A percentile compares a stretch with the other conserved stretches of the same genome.
Evolutionary conservation across 345 rosid genomes (phyloP).

Genomic region (Salix dunnii): DNA sequence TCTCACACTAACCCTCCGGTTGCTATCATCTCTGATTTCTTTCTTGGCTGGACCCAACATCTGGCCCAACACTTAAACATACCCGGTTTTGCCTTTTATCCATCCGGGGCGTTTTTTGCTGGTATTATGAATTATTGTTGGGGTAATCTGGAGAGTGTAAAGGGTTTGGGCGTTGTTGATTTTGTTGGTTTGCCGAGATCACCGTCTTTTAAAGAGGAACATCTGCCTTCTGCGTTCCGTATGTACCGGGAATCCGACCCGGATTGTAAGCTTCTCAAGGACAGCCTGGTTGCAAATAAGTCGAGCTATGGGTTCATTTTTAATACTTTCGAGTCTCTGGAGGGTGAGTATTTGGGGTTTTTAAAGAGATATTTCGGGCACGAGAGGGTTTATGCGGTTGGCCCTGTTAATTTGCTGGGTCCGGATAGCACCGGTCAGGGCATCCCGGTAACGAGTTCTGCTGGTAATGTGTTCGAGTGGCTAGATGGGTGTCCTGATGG

Average conservation of each 20-base stretch:
- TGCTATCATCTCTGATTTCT: constrained; percentile 69
- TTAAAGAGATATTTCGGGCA: constrained; percentile 39
- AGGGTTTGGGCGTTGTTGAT: constrained; percentile 21
- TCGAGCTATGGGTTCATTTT: constrained; percentile 45
- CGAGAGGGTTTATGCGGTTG: constrained; percentile 47
- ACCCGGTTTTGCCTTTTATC: constrained; percentile 49
- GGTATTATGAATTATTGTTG: constrained; percentile 30
- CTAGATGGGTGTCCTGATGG: constrained; percentile 48
- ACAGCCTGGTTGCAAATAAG: constrained; percentile 26
- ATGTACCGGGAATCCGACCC: constrained; percentile 23
- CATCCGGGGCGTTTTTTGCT: constrained; percentile 34
- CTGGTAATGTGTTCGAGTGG: constrained; percentile 34
- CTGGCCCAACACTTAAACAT: constrained; percentile 39
- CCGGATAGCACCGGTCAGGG: constrained; percentile 5
- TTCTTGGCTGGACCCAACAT: constrained; percentile 68
- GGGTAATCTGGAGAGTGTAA: constrained; percentile 17
- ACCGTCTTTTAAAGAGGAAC: constrained; percentile 43
- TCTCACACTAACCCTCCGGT: constrained; percentile 57
- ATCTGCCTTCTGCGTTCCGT: constrained; percentile 45
- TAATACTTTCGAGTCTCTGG: constrained; percentile 45
- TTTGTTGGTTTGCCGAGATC: constrained; percentile 47
- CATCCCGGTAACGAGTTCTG: background rate
- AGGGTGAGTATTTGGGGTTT: constrained; percentile 36
- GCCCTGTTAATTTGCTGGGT: constrained; percentile 52
- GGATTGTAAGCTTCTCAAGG: constrained; percentile 34